A percentile compares a stretch with the other conserved stretches of the same genome.
Evolutionary conservation across 2,329 filamentous ascomycete species (phyloP).

Genomic region (Pestalotiopsis sp.): DNA sequence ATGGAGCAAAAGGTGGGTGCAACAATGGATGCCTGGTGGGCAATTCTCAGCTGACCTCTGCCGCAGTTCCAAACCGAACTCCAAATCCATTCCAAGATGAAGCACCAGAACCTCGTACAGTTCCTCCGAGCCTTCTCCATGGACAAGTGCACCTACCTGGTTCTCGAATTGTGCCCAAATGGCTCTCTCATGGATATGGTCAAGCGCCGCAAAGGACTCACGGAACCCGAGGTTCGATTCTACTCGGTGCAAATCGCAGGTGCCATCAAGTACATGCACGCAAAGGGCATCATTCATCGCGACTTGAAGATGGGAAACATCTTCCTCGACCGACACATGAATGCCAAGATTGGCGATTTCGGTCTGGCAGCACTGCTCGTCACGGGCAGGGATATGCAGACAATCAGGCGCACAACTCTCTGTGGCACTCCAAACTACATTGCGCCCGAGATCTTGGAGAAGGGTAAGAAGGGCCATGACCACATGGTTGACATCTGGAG

Average conservation of each 20-base stretch:
- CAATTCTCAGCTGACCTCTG: background rate
- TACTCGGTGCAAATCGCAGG: constrained; percentile 95
- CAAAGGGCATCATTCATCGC: constrained; percentile 92
- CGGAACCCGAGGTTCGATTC: constrained; percentile 89
- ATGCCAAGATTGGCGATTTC: constrained; percentile 97
- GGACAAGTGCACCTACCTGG: constrained; percentile 85
- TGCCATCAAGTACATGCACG: constrained; percentile 97
- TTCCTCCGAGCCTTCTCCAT: constrained; percentile 95
- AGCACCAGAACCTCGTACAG: constrained; percentile 92
- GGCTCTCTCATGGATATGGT: constrained; percentile 98
- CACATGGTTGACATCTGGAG: constrained; percentile 99
- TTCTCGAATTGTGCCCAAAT: constrained; percentile 92
- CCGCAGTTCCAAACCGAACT: constrained; percentile 76
- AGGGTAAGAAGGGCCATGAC: constrained; percentile 91
- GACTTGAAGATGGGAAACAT: constrained; percentile 98
- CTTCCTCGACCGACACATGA: constrained; percentile 93
- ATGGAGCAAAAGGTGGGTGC: constrained; percentile 77
- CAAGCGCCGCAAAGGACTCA: constrained; percentile 86
- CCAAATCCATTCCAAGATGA: constrained; percentile 98
- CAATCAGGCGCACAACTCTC: constrained; percentile 83
- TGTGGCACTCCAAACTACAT: constrained; percentile 99
- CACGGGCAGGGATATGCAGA: constrained; percentile 87
- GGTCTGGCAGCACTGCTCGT: constrained; percentile 90
- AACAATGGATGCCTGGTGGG: background rate
- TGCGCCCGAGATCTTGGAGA: constrained; percentile 92